Evolutionary conservation across 345 rosid genomes (phyloP).

Genomic region (Diplotaxis tenuifolia): DNA sequence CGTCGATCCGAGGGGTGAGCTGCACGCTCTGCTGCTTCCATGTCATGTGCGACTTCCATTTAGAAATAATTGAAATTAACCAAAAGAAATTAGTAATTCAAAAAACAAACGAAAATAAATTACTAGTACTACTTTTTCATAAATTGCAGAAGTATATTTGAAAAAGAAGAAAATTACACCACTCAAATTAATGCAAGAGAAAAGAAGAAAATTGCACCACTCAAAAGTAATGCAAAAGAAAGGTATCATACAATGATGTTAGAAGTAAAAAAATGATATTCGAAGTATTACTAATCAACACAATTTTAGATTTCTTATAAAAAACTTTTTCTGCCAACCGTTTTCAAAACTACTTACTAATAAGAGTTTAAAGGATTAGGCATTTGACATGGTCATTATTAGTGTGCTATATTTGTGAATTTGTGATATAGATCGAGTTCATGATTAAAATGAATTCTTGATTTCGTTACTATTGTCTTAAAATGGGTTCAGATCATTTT

Average conservation of each 20-base stretch:
- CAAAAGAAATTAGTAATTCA: no score
- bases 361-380: not conserved
- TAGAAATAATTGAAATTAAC: not conserved
- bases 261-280: not conserved
- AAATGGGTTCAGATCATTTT: not conserved
- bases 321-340: not conserved
- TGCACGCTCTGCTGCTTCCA: conserved; percentile 1
- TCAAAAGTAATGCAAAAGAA: not conserved
- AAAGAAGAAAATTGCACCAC: not conserved
- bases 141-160: not conserved
- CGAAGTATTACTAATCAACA: not conserved
- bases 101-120: not conserved
- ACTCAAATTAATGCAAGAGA: not conserved
- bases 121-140: not conserved
- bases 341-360: not conserved
- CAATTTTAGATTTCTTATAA: not conserved
- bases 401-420: no score
- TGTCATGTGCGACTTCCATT: not conserved
- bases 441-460: no score
- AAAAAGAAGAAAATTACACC: not conserved
- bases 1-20: not conserved
- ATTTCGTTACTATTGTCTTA: not conserved
- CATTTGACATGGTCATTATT: not conserved
- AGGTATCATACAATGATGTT: not conserved
- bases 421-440: not conserved